These are phyloP conservation scores for Trypanosoma vivax DNA, from an alignment of 208 protist genomes.

Conservation along the genomic window DNA sequence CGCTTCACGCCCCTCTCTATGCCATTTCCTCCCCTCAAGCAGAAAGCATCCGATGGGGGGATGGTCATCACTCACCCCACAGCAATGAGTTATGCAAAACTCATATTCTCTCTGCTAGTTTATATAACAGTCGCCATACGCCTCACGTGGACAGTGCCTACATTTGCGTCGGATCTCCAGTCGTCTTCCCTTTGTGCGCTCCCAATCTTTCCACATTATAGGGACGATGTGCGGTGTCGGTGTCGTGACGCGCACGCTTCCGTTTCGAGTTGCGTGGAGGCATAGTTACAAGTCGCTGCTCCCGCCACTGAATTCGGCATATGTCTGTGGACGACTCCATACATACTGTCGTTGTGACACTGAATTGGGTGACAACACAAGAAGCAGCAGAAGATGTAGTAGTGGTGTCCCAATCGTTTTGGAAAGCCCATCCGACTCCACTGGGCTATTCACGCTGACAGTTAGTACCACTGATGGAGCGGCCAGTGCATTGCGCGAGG, in stretches of 20 bases:
- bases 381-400: background rate
- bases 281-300: conserved; percentile 11
- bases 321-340: conserved; percentile 8
- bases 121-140: too few species aligned
- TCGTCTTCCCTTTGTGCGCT: too few species aligned
- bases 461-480: conserved; percentile 10
- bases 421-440: conserved; percentile 21
- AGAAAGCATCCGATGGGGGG: too few species aligned
- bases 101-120: too few species aligned
- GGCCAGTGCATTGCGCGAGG: background rate
- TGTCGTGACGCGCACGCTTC: background rate
- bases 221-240: background rate
- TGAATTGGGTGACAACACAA: too few species aligned
- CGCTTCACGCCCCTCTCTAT: too few species aligned
- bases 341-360: too few species aligned
- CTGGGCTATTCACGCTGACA: conserved; percentile 17
- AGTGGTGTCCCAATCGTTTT: conserved; percentile 10
- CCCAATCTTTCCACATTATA: conserved; percentile 1
- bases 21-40: too few species aligned
- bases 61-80: too few species aligned
- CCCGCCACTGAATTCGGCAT: conserved; percentile 3
- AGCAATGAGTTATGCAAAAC: too few species aligned
- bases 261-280: conserved; percentile 11
- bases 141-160: too few species aligned
- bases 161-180: too few species aligned